These are phyloP conservation scores for Silene noctiflora DNA, from an alignment of 179 eudicot species.

Conservation along the genomic window DNA sequence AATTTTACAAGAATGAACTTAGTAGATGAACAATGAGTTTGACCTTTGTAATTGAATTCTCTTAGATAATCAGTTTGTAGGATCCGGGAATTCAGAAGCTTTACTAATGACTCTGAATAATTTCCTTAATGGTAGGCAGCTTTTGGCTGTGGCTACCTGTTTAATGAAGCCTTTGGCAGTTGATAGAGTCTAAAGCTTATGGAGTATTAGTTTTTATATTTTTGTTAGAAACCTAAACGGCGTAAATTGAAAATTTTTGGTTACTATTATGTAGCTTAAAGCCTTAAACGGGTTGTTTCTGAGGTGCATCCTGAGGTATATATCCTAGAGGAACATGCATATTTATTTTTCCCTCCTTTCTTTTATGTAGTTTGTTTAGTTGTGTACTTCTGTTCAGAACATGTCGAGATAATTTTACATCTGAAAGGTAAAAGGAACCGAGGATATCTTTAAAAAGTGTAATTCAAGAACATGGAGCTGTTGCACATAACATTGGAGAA, in stretches of 20 bases:
- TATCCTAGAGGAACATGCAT: not conserved
- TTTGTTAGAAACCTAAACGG: not conserved
- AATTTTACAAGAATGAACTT: not conserved
- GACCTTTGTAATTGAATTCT: not conserved
- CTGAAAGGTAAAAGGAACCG: not conserved
- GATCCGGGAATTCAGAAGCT: not conserved
- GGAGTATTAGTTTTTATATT: too few species aligned
- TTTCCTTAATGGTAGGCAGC: not conserved
- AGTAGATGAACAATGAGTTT: not conserved
- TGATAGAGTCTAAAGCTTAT: not conserved
- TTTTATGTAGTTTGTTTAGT: not conserved
- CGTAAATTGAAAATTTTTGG: not conserved
- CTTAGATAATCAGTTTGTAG: not conserved
- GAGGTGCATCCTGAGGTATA: not conserved
- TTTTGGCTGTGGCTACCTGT: not conserved
- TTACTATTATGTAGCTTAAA: constrained; percentile 7
- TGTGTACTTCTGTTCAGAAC: not conserved
- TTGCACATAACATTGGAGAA: too few species aligned
- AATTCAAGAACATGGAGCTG: constrained; percentile 3
- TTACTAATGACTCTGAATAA: constrained; percentile 3
- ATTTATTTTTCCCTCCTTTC: not conserved
- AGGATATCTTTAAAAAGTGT: not conserved
- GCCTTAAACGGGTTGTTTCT: not conserved
- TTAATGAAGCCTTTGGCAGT: not conserved
- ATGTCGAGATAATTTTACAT: not conserved